phyloP scores from a whole-genome alignment of 2,329 filamentous ascomycete genomes.

The Emmonsiellopsis sp. region DNA sequence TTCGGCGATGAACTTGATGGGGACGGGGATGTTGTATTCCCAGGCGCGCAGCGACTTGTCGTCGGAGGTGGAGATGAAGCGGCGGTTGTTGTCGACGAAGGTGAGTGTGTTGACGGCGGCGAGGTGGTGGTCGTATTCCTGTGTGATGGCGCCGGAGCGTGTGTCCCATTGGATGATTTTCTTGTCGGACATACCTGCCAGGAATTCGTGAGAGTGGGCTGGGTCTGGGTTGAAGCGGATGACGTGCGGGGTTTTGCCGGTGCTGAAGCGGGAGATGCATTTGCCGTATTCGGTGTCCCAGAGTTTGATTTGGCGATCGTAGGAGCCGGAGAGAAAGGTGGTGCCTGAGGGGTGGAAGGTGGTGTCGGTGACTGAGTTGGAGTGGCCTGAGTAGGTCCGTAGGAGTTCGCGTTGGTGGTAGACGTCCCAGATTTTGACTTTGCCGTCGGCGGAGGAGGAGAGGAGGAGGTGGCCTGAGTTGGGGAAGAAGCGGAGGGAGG shows the following conservation, averaged over 20 bases:
- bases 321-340: conserved; percentile 82
- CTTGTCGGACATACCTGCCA: conserved; percentile 96
- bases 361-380: conserved; percentile 80
- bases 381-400: conserved; percentile 84
- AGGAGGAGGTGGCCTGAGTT: conserved; percentile 77
- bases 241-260: conserved; percentile 90
- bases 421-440: conserved; percentile 88
- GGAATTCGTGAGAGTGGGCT: conserved; percentile 74
- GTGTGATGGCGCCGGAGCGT: conserved; percentile 69
- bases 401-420: conserved; percentile 84
- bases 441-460: conserved; percentile 80
- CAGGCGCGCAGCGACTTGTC: conserved; percentile 93
- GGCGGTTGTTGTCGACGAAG: conserved; percentile 86
- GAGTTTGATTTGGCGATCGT: conserved; percentile 91
- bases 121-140: conserved; percentile 97
- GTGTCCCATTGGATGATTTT: conserved; percentile 98
- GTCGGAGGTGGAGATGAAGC: conserved; percentile 96
- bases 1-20: conserved; percentile 96
- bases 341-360: conserved; percentile 75
- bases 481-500: conserved; percentile 83
- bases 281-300: conserved; percentile 96
- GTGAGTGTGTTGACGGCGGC: conserved; percentile 97
- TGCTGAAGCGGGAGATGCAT: conserved; percentile 80
- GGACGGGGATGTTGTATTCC: conserved; percentile 97
- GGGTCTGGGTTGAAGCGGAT: conserved; percentile 81